A percentile compares a stretch with the other conserved stretches of the same genome.
phyloP scores from a whole-genome alignment of 2,329 filamentous ascomycete genomes.

The Pyrenochaeta sp. region DNA sequence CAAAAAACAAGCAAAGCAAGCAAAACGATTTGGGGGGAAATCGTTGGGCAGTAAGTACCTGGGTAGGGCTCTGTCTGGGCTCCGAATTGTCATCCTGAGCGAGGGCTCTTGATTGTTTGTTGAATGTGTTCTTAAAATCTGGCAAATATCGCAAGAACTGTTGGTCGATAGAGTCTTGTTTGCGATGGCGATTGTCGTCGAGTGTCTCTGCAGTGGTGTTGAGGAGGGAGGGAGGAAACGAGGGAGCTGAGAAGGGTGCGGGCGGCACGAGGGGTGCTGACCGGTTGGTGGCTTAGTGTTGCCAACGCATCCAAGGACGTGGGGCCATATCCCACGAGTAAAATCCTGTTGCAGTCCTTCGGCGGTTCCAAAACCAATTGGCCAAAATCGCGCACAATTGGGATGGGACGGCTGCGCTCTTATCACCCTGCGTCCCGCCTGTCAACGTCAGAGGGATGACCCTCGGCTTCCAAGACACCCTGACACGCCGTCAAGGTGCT shows the following conservation, averaged over 20 bases:
- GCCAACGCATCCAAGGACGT: slow-evolving; percentile 49
- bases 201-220: slow-evolving; percentile 27
- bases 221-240: slow-evolving; percentile 39
- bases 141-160: slow-evolving; percentile 26
- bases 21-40: slow-evolving; percentile 39
- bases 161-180: slow-evolving; percentile 12
- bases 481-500: slow-evolving; percentile 26
- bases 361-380: slow-evolving; percentile 45
- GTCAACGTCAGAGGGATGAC: slow-evolving; percentile 27
- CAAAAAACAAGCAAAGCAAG: slow-evolving; percentile 30
- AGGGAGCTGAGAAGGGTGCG: slow-evolving; percentile 34
- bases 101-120: slow-evolving; percentile 46
- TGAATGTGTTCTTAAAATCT: slow-evolving; percentile 20
- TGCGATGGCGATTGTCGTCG: slow-evolving; percentile 26
- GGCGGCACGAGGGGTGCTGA: slow-evolving; percentile 37
- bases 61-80: slow-evolving; percentile 51
- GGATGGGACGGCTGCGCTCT: slow-evolving; percentile 44
- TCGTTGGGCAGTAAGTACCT: slow-evolving; percentile 55
- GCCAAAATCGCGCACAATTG: slow-evolving; percentile 28
- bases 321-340: slow-evolving; percentile 43
- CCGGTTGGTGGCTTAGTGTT: slow-evolving; percentile 44
- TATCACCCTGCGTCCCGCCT: slow-evolving; percentile 38
- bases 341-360: slow-evolving; percentile 35
- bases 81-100: slow-evolving; percentile 56
- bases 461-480: slow-evolving; percentile 25